Base-by-base conservation (phyloP, 345 rosid species). In the Gossypium turneri region DNA sequence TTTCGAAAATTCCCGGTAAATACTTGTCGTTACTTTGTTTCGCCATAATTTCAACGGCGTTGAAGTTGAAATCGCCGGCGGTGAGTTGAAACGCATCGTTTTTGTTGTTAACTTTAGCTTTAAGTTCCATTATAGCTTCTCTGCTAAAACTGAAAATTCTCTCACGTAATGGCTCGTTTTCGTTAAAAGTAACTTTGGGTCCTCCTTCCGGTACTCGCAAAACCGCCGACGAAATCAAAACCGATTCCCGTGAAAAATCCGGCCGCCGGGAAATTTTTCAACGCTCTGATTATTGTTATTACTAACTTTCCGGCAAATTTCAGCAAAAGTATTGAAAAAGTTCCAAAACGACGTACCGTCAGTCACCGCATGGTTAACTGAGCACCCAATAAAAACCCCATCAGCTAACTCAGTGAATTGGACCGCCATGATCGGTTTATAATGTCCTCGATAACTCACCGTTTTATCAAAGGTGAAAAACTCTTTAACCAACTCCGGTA, bases 321-420 rank as follows among this genome's bases (percentile, higher is more conserved):
- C 97, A 1, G 99, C 94, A 61, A 88, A 93, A 0, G 93, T 88
- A 63, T 95, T 95, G 25, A 95, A 89, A 86, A 95, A 95, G 64
- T 91, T 91, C 99, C 99, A 95, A 27, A 95, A 79, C 15, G 99
- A 95, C 0, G 99, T 95, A 1, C 98, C 98, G 79, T 95, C 99
- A 2, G 74, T 55, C 10, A 91, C 94, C 53, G 99, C 84, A 75
- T 95, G 99, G 73, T 93, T 95, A 60, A 84, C 83, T 12, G 96
- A 43, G 44, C 96, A 91, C 0, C 94, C 94, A 34, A 93, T 84
- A 82, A 95, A 95, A 53, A 93, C 79, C 7, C 92, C 97, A 78
- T 93, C 99, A 0, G 78, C 78, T 2, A 94, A 65, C 56, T 91
- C 97, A 16, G 97, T 95, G 51, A 95, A 90, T 72, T 95, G 98